Percentiles rank a stretch among this genome's conserved stretches.
Evolutionary conservation across 495 filamentous ascomycete genomes (phyloP).

Genomic region (Astrothelium macrocarpum): DNA sequence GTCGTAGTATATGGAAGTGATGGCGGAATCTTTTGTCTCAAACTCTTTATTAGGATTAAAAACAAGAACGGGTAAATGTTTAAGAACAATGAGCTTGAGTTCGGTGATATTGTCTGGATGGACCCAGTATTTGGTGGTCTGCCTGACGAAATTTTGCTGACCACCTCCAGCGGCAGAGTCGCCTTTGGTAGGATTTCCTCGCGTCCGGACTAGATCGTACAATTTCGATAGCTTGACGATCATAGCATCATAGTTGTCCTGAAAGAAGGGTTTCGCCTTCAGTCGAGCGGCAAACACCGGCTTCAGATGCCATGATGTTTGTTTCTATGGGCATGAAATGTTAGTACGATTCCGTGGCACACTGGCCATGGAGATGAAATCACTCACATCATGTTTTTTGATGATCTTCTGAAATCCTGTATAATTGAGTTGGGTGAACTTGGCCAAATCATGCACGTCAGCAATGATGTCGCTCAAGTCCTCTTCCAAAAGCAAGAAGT

Average conservation of each 20-base stretch:
- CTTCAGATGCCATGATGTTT: slow-evolving; percentile 85
- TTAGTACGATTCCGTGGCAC: not conserved
- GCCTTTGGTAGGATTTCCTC: slow-evolving; percentile 84
- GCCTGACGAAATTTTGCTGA: slow-evolving; percentile 92
- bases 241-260: slow-evolving; percentile 95
- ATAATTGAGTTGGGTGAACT: slow-evolving; percentile 97
- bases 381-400: slow-evolving; percentile 94
- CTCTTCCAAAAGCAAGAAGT: slow-evolving; percentile 89
- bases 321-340: slow-evolving; percentile 43
- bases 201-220: slow-evolving; percentile 86
- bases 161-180: slow-evolving; percentile 82
- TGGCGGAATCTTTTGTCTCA: slow-evolving; percentile 76
- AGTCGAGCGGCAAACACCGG: slow-evolving; percentile 89
- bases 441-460: slow-evolving; percentile 95
- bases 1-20: slow-evolving; percentile 97
- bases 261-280: slow-evolving; percentile 94
- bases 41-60: slow-evolving; percentile 98
- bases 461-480: slow-evolving; percentile 96
- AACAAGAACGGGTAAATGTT: slow-evolving; percentile 93
- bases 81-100: slow-evolving; percentile 90
- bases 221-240: slow-evolving; percentile 92
- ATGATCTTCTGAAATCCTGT: slow-evolving; percentile 99
- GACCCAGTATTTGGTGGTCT: slow-evolving; percentile 99
- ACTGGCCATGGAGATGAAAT: not conserved
- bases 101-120: slow-evolving; percentile 98